Percentiles rank a stretch among this genome's conserved stretches.
Conservation (phyloP, 768 basidiomycete species). For the Rhizopogon vesiculosus region DNA sequence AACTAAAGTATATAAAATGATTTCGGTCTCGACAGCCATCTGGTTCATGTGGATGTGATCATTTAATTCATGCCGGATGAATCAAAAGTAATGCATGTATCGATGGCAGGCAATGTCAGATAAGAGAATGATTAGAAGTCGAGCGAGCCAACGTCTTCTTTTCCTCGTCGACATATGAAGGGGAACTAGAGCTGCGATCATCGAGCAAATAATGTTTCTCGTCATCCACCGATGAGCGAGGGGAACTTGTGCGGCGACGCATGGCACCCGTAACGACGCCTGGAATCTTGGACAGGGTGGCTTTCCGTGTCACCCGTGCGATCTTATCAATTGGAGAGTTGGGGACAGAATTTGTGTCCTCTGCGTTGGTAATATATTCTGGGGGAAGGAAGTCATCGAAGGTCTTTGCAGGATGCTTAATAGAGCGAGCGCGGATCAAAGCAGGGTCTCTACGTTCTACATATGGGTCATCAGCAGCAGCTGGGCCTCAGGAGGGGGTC, state of each 20-base stretch:
- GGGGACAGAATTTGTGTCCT: slow-evolving; percentile 3
- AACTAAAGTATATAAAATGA: no score
- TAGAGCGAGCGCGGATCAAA: slow-evolving; percentile 14
- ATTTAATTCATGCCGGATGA: not conserved
- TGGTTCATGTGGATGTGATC: not conserved
- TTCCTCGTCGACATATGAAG: slow-evolving; percentile 3
- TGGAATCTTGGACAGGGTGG: slow-evolving; percentile 36
- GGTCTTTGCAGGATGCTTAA: slow-evolving; percentile 24
- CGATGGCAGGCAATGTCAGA: not conserved
- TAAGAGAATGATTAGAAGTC: slow-evolving; percentile 21
- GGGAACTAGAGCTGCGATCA: slow-evolving; percentile 1
- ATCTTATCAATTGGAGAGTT: slow-evolving; percentile 14
- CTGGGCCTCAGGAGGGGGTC: slow-evolving; percentile 13
- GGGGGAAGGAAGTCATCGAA: slow-evolving; percentile 47
- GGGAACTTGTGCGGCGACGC: slow-evolving; percentile 12
- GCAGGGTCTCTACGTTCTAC: slow-evolving; percentile 23
- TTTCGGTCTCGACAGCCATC: no score
- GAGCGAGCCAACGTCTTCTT: slow-evolving; percentile 12
- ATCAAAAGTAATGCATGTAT: not conserved
- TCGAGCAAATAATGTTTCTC: slow-evolving; percentile 18
- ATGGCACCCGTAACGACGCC: slow-evolving; percentile 30
- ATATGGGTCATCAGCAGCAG: not conserved
- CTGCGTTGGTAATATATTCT: slow-evolving; percentile 36
- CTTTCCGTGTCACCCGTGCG: slow-evolving; percentile 27
- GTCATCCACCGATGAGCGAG: slow-evolving; percentile 11